Base-by-base conservation (phyloP, 306 rosid genomes). In the Vigna trinervia region DNA sequence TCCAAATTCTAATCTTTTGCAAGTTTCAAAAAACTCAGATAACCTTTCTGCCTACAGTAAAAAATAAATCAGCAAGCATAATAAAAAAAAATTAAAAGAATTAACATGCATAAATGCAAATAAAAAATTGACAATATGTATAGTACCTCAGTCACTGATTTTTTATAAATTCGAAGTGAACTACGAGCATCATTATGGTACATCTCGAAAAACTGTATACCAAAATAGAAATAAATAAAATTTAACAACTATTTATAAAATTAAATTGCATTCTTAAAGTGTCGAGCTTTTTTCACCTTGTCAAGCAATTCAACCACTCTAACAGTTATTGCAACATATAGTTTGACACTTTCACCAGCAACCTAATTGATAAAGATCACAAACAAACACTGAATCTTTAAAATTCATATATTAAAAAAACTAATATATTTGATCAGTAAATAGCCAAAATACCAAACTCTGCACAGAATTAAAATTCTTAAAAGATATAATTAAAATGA, bases 191-290 rank as follows among this genome's bases (percentile, higher is more conserved):
- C 94, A 63, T 75, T 59, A 7, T 70, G 95, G 66, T 83, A 83
- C 98, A 94, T 94, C 91, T 92, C 98, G 70, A 94, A 94, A 81
- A 90, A 92, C 98, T 94, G 88, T 17, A 60, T 17, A 60, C 67
- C 14, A 64, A 53, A 57, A 52, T 65, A 34, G 34, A 69, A 59
- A 26, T 17, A 14, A 28, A 34, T 34, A 48, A 23, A 38, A 51
- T 22, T 64, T 46, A 39, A 47, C 60, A 32, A 1, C 26, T 39
- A 39, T 39, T 13, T 15, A 38, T 64, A 6, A 8, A 38, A 8
- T 38, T 8, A 9, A 64, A 9, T 64, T 7, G 20, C 4, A 74
- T 62, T 62, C 47, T 17, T 30, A 60, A 20, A 77, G 23, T 46
- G 32, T 77, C 32, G 72, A 69, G 73, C 17, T 46, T 26, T 53